Evolutionary conservation across 2,329 filamentous ascomycete species (phyloP), one percentile per base, ranked within the genome.

Genomic region (Penicillium corylophilum): DNA sequence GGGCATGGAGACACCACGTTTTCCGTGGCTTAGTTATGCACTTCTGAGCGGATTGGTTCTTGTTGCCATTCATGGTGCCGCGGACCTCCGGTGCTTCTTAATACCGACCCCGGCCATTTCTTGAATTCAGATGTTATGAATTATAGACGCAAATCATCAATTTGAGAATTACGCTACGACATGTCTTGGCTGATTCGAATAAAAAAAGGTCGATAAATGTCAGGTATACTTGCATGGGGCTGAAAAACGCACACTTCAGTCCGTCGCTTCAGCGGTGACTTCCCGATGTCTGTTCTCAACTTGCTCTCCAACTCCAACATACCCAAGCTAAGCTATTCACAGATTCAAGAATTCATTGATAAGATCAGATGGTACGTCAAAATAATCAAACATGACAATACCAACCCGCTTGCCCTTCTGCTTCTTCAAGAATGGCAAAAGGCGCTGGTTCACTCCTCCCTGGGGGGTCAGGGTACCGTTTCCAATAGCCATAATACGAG

Each of bases 351-450:
- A 69, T 2, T 68, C 64, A 48, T 71, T 64, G 16, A 80, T 58
- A 44, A 81, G 55, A 3, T 73, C 68, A 2, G 50, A 60, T 0
- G 76, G 77, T 55, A 71, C 62, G 40, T 79, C 73, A 56, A 72
- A 81, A 56, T 77, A 81, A 57, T 81, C 79, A 63, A 81, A 72
- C 67, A 81, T 78, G 13, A 80, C 72, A 53, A 81, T 76, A 0
- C 78, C 79, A n/a, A 80, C 44, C 45, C 78, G 69, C 61, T 74
- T 71, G 2, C 77, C 76, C 40, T 65, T 69, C 50, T 74, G 55
- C 3, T 55, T 41, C 45, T 67, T 51, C 23, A 81, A 55, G 22
- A 74, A 66, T 0, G 64, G 50, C 5, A 73, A 49, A 2, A 81
- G 55, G 42, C 69, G 66, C 16, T 78, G 63, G 54, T 81, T 81